phyloP scores from a whole-genome alignment of 2,329 filamentous ascomycete genomes.

The Fusarium miscanthi region DNA sequence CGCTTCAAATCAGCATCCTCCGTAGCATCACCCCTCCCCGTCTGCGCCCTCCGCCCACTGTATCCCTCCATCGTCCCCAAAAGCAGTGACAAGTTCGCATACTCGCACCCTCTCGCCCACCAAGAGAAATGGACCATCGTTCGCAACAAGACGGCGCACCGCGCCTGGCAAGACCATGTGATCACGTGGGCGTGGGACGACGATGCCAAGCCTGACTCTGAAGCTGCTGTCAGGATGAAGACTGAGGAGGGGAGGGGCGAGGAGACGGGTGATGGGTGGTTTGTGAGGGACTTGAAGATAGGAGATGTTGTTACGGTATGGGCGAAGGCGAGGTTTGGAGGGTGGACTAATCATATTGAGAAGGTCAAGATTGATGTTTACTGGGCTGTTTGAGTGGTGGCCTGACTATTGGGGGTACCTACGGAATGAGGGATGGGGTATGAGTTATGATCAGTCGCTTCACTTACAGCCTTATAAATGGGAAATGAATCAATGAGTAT shows the following conservation, averaged over 20 bases:
- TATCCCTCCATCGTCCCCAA: slow-evolving; percentile 45
- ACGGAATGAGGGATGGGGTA: neutral
- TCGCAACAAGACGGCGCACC: slow-evolving; percentile 55
- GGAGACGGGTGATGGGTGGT: slow-evolving; percentile 63
- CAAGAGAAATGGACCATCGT: slow-evolving; percentile 59
- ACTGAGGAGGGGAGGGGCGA: slow-evolving; percentile 60
- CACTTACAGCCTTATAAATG: neutral
- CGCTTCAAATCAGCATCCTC: slow-evolving; percentile 40
- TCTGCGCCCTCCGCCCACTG: slow-evolving; percentile 53
- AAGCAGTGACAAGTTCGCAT: slow-evolving; percentile 43
- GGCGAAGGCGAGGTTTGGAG: slow-evolving; percentile 67
- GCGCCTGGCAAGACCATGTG: slow-evolving; percentile 53
- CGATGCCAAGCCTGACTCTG: slow-evolving; percentile 56
- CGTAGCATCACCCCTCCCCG: slow-evolving; percentile 42
- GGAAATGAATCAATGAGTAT: neutral
- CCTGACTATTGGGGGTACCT: neutral
- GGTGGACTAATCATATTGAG: slow-evolving; percentile 65
- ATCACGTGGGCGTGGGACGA: slow-evolving; percentile 67
- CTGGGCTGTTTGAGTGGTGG: slow-evolving; percentile 60
- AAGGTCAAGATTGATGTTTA: slow-evolving; percentile 66
- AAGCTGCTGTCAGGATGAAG: slow-evolving; percentile 53
- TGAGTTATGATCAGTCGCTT: neutral
- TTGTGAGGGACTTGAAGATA: slow-evolving; percentile 65
- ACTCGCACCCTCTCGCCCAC: slow-evolving; percentile 53
- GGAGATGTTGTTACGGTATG: slow-evolving; percentile 72